phyloP scores from a whole-genome alignment of 139 green algal species.

The Chlamydomonas incerta region DNA sequence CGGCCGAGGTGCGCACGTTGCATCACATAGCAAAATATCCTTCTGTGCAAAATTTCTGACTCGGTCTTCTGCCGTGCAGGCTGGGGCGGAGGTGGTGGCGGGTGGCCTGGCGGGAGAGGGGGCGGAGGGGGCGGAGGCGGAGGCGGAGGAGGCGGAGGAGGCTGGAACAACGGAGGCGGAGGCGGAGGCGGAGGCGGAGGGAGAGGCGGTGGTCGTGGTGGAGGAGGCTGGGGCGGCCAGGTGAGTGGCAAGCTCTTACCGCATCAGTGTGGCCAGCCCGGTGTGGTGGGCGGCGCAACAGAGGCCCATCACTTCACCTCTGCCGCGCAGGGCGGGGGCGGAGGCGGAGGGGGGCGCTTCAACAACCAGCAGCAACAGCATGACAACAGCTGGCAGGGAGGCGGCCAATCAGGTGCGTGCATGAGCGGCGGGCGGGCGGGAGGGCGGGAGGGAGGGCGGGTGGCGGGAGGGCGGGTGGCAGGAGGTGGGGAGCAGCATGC shows the following conservation, averaged over 20 bases:
- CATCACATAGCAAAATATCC: no score
- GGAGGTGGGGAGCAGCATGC: no score
- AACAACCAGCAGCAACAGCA: background rate
- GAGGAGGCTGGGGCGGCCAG: background rate
- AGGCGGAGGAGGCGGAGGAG: background rate
- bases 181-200: constrained; percentile 6
- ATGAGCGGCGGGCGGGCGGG: no score
- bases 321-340: background rate
- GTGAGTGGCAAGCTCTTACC: background rate
- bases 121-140: background rate
- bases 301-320: no score
- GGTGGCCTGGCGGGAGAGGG: background rate
- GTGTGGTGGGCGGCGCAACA: no score
- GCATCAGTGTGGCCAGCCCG: no score
- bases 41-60: no score
- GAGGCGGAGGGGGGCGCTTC: background rate
- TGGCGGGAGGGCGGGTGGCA: no score
- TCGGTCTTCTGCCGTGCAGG: no score
- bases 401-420: background rate
- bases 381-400: background rate
- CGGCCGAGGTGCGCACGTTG: no score
- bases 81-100: no score
- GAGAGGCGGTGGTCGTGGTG: background rate
- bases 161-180: background rate
- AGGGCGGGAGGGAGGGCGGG: no score